These are phyloP conservation scores for Phlebopus sp. DNA, from an alignment of 1,284 basidiomycete species.

Conservation along the genomic window DNA sequence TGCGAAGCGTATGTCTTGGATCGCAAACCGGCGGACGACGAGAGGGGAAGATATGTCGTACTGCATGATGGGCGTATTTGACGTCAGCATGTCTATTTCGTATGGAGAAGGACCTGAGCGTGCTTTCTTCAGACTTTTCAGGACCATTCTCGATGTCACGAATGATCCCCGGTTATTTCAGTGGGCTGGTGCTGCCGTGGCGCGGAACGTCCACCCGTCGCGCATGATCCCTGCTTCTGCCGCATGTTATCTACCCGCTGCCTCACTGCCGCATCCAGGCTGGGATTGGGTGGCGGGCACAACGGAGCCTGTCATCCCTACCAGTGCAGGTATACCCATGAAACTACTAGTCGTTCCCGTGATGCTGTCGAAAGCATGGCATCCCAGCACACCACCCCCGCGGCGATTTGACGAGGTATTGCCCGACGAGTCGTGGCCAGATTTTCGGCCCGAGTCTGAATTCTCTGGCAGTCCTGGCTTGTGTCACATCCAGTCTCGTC, in stretches of 20 bases:
- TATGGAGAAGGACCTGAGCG: constrained; percentile 7
- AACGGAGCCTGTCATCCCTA: too few relatives aligned
- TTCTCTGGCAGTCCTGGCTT: too few relatives aligned
- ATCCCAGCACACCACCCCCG: too few relatives aligned
- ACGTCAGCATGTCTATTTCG: constrained; percentile 6
- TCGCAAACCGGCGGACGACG: constrained; percentile 4
- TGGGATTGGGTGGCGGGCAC: too few relatives aligned
- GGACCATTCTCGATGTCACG: constrained; percentile 3
- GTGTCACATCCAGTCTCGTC: too few relatives aligned
- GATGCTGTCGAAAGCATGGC: too few relatives aligned
- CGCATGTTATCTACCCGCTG: background rate
- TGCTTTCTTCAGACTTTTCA: constrained; percentile 6
- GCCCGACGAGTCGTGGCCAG: too few relatives aligned
- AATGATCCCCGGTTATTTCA: background rate
- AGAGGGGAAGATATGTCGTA: constrained; percentile 1
- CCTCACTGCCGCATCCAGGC: background rate
- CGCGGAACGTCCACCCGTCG: background rate
- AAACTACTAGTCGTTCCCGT: too few relatives aligned
- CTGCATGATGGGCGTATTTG: constrained; percentile 9
- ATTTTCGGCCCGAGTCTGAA: too few relatives aligned
- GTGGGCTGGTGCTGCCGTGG: background rate
- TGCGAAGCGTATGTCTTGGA: constrained; percentile 10
- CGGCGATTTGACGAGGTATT: too few relatives aligned
- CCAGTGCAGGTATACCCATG: too few relatives aligned
- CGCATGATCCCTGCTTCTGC: background rate